Conservation (phyloP, 306 rosid species). For the Vigna angularis region DNA sequence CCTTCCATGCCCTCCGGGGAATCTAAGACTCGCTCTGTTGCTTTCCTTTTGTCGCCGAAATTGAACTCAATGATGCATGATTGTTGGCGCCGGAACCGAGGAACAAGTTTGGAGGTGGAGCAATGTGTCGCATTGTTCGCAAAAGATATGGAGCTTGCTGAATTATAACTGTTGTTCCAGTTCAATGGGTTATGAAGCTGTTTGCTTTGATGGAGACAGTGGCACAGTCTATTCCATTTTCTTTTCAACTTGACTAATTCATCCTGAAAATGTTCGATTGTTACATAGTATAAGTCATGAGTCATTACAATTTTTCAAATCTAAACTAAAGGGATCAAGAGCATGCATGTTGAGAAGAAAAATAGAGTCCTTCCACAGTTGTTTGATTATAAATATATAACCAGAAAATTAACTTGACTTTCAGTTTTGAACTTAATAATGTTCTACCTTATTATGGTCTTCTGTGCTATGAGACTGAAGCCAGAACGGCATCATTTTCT, state of each 20-base stretch:
- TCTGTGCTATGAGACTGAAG: conserved; percentile 71
- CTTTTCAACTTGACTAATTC: conserved; percentile 58
- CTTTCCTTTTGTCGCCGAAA: conserved; percentile 52
- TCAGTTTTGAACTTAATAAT: background rate
- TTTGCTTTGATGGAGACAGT: conserved; percentile 64
- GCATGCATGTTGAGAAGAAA: background rate
- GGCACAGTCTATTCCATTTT: conserved; percentile 75
- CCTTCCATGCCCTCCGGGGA: conserved; percentile 59
- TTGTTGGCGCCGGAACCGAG: conserved; percentile 61
- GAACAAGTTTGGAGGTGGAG: conserved; percentile 49
- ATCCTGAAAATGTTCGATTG: conserved; percentile 51
- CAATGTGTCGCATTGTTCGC: conserved; percentile 47
- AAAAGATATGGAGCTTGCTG: conserved; percentile 67
- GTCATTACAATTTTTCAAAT: conserved; percentile 8
- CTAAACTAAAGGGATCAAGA: background rate
- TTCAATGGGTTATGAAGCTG: conserved; percentile 47
- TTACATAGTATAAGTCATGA: background rate
- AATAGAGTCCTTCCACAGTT: conserved; percentile 13
- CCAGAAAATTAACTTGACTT: background rate
- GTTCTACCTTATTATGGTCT: conserved; percentile 62
- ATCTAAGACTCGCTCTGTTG: conserved; percentile 56
- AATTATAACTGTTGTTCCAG: conserved; percentile 46
- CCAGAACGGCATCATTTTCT: conserved; percentile 77
- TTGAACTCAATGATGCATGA: conserved; percentile 81
- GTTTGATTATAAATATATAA: background rate